Conservation (phyloP, 495 filamentous ascomycete genomes). For the Filosporella fistucella region DNA sequence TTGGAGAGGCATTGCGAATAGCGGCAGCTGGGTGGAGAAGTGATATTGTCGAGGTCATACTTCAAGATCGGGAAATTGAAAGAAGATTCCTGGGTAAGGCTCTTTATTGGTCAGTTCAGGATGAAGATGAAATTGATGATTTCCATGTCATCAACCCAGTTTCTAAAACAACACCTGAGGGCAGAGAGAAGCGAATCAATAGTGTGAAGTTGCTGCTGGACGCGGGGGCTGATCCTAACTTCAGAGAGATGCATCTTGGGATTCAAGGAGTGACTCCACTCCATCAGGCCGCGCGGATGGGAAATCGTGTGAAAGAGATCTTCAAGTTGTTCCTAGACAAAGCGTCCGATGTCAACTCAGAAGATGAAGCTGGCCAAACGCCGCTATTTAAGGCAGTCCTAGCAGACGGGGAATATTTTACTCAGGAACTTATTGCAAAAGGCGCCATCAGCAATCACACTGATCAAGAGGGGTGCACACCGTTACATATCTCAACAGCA, state of each 20-base stretch:
- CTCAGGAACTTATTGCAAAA: conserved; percentile 2
- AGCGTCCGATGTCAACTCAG: neutral
- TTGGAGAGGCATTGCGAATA: conserved; percentile 1
- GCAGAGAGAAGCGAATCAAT: conserved; percentile 1
- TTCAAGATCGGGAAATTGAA: neutral
- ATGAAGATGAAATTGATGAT: conserved; percentile 2
- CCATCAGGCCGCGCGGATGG: neutral
- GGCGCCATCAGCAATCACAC: neutral
- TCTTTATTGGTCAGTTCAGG: neutral
- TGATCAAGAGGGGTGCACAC: neutral
- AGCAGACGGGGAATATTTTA: conserved; percentile 3
- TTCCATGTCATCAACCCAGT: conserved; percentile 8
- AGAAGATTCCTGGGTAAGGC: neutral
- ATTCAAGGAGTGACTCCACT: neutral
- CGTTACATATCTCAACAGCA: neutral
- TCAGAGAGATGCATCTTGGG: neutral
- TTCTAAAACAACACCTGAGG: neutral
- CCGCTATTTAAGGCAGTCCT: conserved; percentile 1
- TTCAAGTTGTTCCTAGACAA: conserved; percentile 2
- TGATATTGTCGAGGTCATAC: conserved; percentile 5
- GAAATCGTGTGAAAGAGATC: neutral
- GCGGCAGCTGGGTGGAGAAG: neutral
- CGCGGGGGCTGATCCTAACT: conserved; percentile 8
- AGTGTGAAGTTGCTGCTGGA: conserved; percentile 13
- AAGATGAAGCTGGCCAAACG: conserved; percentile 2